Conservation (phyloP, 345 rosid species). For the Linum lewisii region DNA sequence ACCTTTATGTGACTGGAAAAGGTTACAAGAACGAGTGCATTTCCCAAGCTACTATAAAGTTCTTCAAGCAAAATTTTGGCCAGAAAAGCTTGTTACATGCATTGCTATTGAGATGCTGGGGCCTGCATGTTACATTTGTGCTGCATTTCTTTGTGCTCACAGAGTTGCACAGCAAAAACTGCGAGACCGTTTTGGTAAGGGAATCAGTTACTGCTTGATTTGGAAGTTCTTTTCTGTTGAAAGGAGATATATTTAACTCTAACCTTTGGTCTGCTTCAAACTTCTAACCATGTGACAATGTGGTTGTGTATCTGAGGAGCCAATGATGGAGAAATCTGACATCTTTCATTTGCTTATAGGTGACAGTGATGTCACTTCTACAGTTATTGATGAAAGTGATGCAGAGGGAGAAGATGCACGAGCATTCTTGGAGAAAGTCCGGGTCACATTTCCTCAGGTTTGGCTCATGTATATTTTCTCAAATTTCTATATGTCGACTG, state of each 20-base stretch:
- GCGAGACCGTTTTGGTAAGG: conserved; percentile 68
- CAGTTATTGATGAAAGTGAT: conserved; percentile 70
- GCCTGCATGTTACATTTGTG: conserved; percentile 76
- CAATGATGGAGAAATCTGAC: conserved; percentile 1
- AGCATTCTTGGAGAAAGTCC: conserved; percentile 79
- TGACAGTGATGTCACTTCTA: conserved; percentile 57
- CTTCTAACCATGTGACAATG: too few relatives aligned
- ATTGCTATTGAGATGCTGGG: conserved; percentile 82
- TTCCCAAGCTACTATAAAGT: conserved; percentile 67
- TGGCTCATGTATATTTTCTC: conserved; percentile 2
- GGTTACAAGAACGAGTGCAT: conserved; percentile 51
- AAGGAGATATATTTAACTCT: too few relatives aligned
- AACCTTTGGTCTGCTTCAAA: too few relatives aligned
- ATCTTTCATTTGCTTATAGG: conserved; percentile 31
- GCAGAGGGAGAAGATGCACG: conserved; percentile 76
- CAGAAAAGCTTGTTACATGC: conserved; percentile 58
- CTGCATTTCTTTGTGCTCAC: conserved; percentile 96
- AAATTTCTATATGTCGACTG: too few relatives aligned
- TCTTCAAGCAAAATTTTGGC: conserved; percentile 51
- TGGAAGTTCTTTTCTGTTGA: too few relatives aligned
- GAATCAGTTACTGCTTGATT: neutral
- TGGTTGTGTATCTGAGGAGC: too few relatives aligned
- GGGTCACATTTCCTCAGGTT: conserved; percentile 84
- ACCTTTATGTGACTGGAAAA: conserved; percentile 79
- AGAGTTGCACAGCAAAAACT: conserved; percentile 65